phyloP scores from a whole-genome alignment of 108 stramenopile species.

The Cyclotella cryptica region DNA sequence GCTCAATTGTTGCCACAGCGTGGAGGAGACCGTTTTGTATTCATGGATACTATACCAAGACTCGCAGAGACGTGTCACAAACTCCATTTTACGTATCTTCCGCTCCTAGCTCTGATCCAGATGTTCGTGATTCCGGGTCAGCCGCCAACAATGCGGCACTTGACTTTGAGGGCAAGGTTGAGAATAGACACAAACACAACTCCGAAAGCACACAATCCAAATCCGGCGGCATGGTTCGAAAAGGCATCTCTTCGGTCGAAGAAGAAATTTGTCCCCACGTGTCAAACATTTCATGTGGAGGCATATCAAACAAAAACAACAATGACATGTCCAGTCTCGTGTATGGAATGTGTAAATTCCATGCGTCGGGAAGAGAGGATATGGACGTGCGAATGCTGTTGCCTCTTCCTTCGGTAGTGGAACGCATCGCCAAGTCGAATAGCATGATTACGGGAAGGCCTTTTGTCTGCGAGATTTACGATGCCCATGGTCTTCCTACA shows the following conservation, averaged over 20 bases:
- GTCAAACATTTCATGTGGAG: constrained; percentile 48
- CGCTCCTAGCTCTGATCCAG: neutral
- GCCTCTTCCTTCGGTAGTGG: constrained; percentile 43
- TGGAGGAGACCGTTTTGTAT: constrained; percentile 77
- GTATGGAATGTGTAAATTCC: constrained; percentile 85
- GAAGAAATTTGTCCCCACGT: constrained; percentile 75
- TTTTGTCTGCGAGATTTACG: constrained; percentile 83
- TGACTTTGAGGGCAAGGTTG: no score
- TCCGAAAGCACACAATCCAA: neutral
- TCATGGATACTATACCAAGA: constrained; percentile 77
- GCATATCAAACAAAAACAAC: constrained; percentile 74
- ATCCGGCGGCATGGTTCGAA: constrained; percentile 43
- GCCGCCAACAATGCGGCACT: no score
- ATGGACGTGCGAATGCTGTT: constrained; percentile 91
- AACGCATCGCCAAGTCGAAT: constrained; percentile 27
- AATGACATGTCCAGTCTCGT: constrained; percentile 25
- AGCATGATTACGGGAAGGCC: constrained; percentile 64
- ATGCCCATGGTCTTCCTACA: constrained; percentile 66
- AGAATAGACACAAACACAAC: neutral
- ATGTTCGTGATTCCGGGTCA: neutral
- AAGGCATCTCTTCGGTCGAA: constrained; percentile 80
- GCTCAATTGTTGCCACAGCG: constrained; percentile 52
- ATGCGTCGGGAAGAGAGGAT: constrained; percentile 91
- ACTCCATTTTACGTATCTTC: constrained; percentile 77
- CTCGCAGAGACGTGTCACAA: constrained; percentile 75